A percentile compares a stretch with the other conserved stretches of the same genome.
phyloP scores from a whole-genome alignment of 2,329 filamentous ascomycete genomes.

The Claviceps maximensis region DNA sequence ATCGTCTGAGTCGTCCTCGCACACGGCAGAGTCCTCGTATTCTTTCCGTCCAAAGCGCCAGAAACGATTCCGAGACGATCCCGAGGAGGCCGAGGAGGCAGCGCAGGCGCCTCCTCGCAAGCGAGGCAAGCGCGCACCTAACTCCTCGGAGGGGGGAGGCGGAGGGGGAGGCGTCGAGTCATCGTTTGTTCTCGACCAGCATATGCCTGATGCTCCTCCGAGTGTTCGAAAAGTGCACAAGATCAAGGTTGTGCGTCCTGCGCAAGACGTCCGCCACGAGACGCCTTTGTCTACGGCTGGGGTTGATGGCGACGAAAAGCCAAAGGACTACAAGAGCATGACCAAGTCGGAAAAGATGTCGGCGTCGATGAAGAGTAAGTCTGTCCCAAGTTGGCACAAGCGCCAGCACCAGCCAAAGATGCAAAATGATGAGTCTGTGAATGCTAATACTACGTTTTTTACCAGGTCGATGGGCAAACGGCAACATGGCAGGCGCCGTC shows the following conservation, averaged over 20 bases:
- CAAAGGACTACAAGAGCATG: conserved; percentile 46
- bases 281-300: conserved; percentile 14
- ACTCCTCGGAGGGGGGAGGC: not conserved
- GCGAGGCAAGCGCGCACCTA: conserved; percentile 17
- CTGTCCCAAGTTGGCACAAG: not conserved
- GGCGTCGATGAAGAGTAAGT: conserved; percentile 50
- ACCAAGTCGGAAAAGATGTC: conserved; percentile 55
- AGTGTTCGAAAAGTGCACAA: conserved; percentile 22
- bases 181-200: conserved; percentile 9
- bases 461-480: conserved; percentile 45
- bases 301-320: conserved; percentile 25
- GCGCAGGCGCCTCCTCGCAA: conserved; percentile 26
- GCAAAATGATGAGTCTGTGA: not conserved
- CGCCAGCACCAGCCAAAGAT: not conserved
- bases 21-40: conserved; percentile 36
- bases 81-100: conserved; percentile 26
- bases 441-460: conserved; percentile 1
- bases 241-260: conserved; percentile 25
- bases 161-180: conserved; percentile 4
- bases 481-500: conserved; percentile 47
- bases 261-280: conserved; percentile 16
- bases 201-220: conserved; percentile 12
- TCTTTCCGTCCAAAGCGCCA: conserved; percentile 42
- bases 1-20: conserved; percentile 36
- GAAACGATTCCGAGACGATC: conserved; percentile 38